Evolutionary conservation across 805 yeast species (phyloP), one percentile per base, ranked within the genome.

Genomic region (Barnettozyma siamensis): DNA sequence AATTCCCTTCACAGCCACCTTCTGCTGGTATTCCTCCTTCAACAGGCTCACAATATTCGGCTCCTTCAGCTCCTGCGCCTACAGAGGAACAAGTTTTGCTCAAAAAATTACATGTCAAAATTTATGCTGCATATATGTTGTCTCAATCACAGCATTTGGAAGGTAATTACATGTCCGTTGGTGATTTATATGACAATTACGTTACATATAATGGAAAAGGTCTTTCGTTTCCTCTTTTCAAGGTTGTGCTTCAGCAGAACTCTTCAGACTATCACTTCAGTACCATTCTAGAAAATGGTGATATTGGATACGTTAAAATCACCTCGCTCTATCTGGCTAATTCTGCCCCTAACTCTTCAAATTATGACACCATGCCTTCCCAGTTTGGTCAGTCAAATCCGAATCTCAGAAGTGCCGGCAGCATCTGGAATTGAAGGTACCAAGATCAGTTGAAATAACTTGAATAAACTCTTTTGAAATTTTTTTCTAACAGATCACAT

Each of bases 261-360:
- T 47, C 53, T 2, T 34, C 37, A 9, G 27, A 29, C 4, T 51
- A 45, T 29, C 43, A 40, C 2, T 40, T 48, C 24, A 51, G 45
- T 6, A 16, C 38, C 6, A 28, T 38, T 7, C 53, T 37, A 28
- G 40, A 37, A 8, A 24, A 35, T 21, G 54, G 50, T 13, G 43
- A 44, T n/a, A 24, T 49, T 7, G 41, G 41, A 4, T 45, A 40
- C 29, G 45, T 53, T n/a, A 51, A 43, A 29, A 41, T 52, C 17
- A 7, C 40, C 4, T 38, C 41, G 4, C 17, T 12, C 12, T 19
- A 28, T n/a, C 31, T n/a, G 16, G 16, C 17, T 28, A n/a, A 13
- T 13, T 28, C 17, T 15, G 16, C n/a, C 6, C 31, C 16, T 28
- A 28, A 28, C 31, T 6, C 17, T 28, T 15, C 31, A 7, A 28